These are phyloP conservation scores for Candida tammaniensis DNA, from an alignment of 805 yeast genomes.

Conservation along the genomic window DNA sequence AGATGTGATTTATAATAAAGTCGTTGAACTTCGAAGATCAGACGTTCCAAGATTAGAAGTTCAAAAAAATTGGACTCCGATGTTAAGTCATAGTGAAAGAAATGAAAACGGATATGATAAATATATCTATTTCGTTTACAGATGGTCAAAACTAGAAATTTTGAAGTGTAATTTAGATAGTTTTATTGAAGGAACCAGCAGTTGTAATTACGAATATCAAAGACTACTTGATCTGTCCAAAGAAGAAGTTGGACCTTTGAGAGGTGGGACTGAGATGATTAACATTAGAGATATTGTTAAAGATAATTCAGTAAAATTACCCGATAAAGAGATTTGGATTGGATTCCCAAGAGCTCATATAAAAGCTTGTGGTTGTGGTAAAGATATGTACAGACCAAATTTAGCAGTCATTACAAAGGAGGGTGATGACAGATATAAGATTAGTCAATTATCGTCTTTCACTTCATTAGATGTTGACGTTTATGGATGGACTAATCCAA, in stretches of 20 bases:
- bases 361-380: slow-evolving; percentile 37
- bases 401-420: slow-evolving; percentile 25
- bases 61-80: slow-evolving; percentile 43
- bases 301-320: slow-evolving; percentile 10
- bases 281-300: slow-evolving; percentile 18
- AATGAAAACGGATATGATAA: slow-evolving; percentile 23
- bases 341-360: slow-evolving; percentile 42
- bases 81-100: slow-evolving; percentile 25
- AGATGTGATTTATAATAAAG: slow-evolving; percentile 16
- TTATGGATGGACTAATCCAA: slow-evolving; percentile 24
- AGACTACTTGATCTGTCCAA: slow-evolving; percentile 9
- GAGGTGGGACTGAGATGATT: slow-evolving; percentile 37
- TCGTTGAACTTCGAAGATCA: slow-evolving; percentile 17
- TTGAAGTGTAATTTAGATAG: slow-evolving; percentile 15
- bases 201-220: slow-evolving; percentile 12
- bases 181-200: slow-evolving; percentile 11
- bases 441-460: slow-evolving; percentile 30
- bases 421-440: slow-evolving; percentile 17
- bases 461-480: slow-evolving; percentile 29
- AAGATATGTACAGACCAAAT: slow-evolving; percentile 39
- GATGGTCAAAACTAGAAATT: slow-evolving; percentile 23
- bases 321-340: slow-evolving; percentile 32
- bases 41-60: slow-evolving; percentile 10
- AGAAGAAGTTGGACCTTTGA: slow-evolving; percentile 27
- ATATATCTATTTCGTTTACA: slow-evolving; percentile 27